phyloP scores from a whole-genome alignment of 2,329 filamentous ascomycete species.

The Calonectria pseudoturangicola region DNA sequence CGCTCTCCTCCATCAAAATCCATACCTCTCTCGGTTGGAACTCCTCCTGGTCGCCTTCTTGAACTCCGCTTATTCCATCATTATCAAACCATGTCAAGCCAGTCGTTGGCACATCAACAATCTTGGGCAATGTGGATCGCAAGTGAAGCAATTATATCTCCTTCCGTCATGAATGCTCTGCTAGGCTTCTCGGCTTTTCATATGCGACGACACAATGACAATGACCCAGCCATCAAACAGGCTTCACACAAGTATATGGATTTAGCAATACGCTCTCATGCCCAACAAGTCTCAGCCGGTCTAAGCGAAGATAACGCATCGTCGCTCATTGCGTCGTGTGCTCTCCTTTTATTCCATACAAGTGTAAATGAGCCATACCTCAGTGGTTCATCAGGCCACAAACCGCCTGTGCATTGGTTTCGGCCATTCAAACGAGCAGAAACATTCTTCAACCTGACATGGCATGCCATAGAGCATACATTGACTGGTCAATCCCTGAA shows the following conservation, averaged over 20 bases:
- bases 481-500: background rate
- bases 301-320: constrained; percentile 22
- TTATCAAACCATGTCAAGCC: constrained; percentile 29
- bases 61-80: constrained; percentile 38
- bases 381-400: background rate
- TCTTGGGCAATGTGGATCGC: constrained; percentile 33
- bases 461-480: constrained; percentile 19
- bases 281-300: background rate
- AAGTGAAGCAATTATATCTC: constrained; percentile 10
- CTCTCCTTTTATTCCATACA: constrained; percentile 35
- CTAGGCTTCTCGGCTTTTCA: constrained; percentile 40
- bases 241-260: constrained; percentile 39
- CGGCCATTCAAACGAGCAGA: constrained; percentile 25
- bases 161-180: constrained; percentile 33
- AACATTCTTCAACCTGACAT: background rate
- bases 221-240: background rate
- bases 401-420: constrained; percentile 38
- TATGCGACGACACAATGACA: constrained; percentile 22
- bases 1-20: background rate
- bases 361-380: constrained; percentile 36
- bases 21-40: background rate
- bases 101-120: background rate
- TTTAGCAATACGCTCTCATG: constrained; percentile 32
- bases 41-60: constrained; percentile 15
- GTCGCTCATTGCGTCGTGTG: constrained; percentile 22